A percentile compares a stretch with the other conserved stretches of the same genome.
These are phyloP conservation scores for Lunularia cruciata DNA, from an alignment of 225 moss, liverwort and hornwort genomes.

Conservation along the genomic window DNA sequence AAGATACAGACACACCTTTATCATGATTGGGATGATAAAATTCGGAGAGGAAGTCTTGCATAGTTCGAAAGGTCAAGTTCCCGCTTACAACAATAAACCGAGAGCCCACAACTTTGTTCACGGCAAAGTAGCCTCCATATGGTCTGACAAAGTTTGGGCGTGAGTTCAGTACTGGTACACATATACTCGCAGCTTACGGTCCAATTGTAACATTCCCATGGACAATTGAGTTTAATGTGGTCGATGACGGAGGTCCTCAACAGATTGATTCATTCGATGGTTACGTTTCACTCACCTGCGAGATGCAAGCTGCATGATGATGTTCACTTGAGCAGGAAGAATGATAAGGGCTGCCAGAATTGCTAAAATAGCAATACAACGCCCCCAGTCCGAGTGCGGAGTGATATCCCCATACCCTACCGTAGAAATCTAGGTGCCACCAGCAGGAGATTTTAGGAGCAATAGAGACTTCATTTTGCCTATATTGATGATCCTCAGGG, in stretches of 20 bases:
- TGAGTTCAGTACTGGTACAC: no score
- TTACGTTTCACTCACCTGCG: slow-evolving; percentile 52
- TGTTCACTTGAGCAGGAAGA: slow-evolving; percentile 86
- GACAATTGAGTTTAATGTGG: neutral
- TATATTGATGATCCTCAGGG: no score
- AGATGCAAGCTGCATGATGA: slow-evolving; percentile 82
- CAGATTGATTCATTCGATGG: neutral
- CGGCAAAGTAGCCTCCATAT: slow-evolving; percentile 83
- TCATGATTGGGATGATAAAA: slow-evolving; percentile 92
- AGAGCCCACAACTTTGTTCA: slow-evolving; percentile 92
- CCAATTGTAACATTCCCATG: neutral
- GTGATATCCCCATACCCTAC: slow-evolving; percentile 96
- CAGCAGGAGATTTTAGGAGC: no score
- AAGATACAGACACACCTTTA: slow-evolving; percentile 78
- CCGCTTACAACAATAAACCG: slow-evolving; percentile 93
- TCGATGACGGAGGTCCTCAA: neutral
- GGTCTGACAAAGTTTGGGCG: slow-evolving; percentile 56
- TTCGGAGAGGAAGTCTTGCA: slow-evolving; percentile 87
- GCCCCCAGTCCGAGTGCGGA: slow-evolving; percentile 83
- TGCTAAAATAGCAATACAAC: slow-evolving; percentile 60
- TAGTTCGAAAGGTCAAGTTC: slow-evolving; percentile 74
- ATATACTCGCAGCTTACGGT: no score
- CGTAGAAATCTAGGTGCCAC: slow-evolving; percentile 90
- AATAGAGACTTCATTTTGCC: no score
- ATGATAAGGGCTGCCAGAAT: slow-evolving; percentile 76